phyloP scores from a whole-genome alignment of 495 filamentous ascomycete species.

The Evansstolkia leycettana region DNA sequence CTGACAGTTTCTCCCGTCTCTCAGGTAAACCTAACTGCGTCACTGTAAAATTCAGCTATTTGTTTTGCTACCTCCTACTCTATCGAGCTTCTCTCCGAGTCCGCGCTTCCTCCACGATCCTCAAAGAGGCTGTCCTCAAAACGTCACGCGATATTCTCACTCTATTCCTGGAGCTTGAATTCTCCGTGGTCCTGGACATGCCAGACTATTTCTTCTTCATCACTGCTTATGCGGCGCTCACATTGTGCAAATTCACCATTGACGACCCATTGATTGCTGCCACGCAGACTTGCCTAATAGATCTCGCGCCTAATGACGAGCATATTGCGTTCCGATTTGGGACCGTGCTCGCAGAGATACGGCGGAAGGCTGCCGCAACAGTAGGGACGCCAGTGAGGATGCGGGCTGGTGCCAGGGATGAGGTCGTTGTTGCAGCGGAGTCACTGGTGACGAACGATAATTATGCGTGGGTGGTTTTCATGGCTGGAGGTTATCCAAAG shows the following conservation, averaged over 20 bases:
- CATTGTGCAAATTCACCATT: slow-evolving; percentile 3
- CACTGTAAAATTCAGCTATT: slow-evolving; percentile 1
- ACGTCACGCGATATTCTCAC: neutral
- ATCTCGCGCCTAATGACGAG: slow-evolving; percentile 3
- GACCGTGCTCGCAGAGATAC: no score
- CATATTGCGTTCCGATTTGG: slow-evolving; percentile 4
- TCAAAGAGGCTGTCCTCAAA: neutral
- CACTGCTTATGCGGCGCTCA: slow-evolving; percentile 1
- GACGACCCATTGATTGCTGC: neutral
- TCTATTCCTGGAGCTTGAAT: slow-evolving; percentile 1
- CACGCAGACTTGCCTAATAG: neutral
- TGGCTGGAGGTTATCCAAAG: no score
- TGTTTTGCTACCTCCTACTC: slow-evolving; percentile 1
- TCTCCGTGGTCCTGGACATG: neutral
- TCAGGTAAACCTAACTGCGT: neutral
- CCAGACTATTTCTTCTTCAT: slow-evolving; percentile 3
- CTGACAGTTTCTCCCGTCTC: no score
- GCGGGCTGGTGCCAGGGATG: no score
- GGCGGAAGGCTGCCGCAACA: no score
- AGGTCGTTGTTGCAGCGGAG: no score
- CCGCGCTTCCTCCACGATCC: neutral
- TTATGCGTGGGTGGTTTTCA: no score
- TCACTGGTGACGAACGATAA: no score
- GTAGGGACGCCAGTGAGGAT: no score
- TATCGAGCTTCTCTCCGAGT: neutral